Evolutionary conservation across 768 basidiomycete genomes (phyloP), one percentile per base, ranked within the genome.

Genomic region (Serendipita vermifera): DNA sequence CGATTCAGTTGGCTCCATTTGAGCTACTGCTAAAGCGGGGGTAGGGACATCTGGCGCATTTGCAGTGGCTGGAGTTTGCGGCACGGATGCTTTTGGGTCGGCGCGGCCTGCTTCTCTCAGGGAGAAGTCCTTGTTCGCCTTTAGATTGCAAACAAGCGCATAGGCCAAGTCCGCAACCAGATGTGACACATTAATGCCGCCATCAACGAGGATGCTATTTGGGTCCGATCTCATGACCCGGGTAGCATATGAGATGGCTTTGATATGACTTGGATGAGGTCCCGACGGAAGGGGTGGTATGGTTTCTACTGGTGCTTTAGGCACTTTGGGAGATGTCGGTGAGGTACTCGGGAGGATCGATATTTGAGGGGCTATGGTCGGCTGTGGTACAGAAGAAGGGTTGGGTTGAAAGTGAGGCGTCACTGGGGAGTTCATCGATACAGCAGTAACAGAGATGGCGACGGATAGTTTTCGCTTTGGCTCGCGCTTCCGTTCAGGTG

Each of bases 201-300:
- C 76, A 65, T 89, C 83, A 0, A 77, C 75, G 7, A 91, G 75
- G 56, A 91, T 78, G 60, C 85, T 87, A 11, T 76, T 71, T 0
- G 87, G 77, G 61, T 86, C 86, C 2, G 79, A 74, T 0, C 85
- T 85, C 87, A 91, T 89, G n/a, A 90, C 83, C 2, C 88, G 79
- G 1, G 84, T 90, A 1, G 88, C 87, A 55, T 89, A 82, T 15
- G 78, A 77, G 55, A 91, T 87, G 1, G 88, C 88, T 4, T 79
- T 78, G 2, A 91, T 26, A 40, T 62, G 61, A 15, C 55, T 54
- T 26, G 61, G 58, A n/a, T 59, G 56, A 3, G 56, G 22, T 3
- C 31, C 40, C 9, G 53, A 33, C 5, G 51, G 48, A 11, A 55
- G 26, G 65, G 0, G 85, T 77, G 0, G 81, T 67, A 1, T 86